Conservation (phyloP, 306 rosid genomes). For the Casuarina cunninghamiana region DNA sequence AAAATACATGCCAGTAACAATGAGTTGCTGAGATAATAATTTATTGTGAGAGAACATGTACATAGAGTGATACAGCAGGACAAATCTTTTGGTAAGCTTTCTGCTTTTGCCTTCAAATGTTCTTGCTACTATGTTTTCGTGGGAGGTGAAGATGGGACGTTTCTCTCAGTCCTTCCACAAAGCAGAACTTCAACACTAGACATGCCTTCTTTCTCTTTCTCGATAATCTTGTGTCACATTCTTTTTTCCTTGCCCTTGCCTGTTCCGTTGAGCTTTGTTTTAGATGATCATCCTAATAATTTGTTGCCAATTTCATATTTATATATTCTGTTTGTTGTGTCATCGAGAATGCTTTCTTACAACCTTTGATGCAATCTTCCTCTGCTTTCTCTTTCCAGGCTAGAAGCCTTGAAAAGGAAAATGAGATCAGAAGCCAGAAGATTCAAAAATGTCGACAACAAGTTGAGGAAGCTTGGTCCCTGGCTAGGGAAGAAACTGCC, state of each 20-base stretch:
- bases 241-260: neutral
- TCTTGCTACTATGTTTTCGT: neutral
- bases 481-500: constrained; percentile 74
- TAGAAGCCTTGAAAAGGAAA: constrained; percentile 58
- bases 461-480: constrained; percentile 59
- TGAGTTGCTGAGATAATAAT: too few species aligned
- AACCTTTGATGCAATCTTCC: neutral
- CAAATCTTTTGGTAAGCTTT: too few species aligned
- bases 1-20: neutral
- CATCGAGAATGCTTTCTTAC: neutral
- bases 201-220: neutral
- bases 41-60: too few species aligned
- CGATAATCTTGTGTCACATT: neutral
- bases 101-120: too few species aligned
- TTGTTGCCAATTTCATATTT: neutral
- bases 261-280: neutral
- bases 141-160: neutral
- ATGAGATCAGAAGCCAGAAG: constrained; percentile 48
- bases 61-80: too few species aligned
- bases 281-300: neutral
- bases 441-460: constrained; percentile 55
- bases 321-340: neutral
- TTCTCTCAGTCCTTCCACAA: neutral
- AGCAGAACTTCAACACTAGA: neutral
- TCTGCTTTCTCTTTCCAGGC: constrained; percentile 41